These are phyloP conservation scores for Leishmania aethiopica DNA, from an alignment of 208 protist species.

Conservation along the genomic window DNA sequence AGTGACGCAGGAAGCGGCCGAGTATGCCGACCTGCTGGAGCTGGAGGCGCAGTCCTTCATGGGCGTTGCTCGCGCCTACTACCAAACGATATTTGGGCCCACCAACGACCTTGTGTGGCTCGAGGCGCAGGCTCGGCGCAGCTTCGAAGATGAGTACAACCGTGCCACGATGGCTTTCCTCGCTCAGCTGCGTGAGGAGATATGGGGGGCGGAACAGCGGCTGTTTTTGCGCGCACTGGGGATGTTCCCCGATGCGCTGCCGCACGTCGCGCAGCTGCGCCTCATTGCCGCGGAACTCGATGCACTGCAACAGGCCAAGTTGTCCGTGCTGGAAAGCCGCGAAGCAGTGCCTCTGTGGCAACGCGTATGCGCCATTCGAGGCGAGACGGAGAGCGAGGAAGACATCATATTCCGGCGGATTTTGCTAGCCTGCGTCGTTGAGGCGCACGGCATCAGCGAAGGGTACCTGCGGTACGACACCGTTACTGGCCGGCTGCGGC, in stretches of 20 bases:
- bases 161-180: conserved; percentile 29
- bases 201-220: conserved; percentile 45
- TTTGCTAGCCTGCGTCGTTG: conserved; percentile 41
- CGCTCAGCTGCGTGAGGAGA: conserved; percentile 28
- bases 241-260: conserved; percentile 31
- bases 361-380: conserved; percentile 57
- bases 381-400: conserved; percentile 75
- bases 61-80: conserved; percentile 33
- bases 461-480: conserved; percentile 39
- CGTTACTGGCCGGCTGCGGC: conserved; percentile 20
- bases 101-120: conserved; percentile 28
- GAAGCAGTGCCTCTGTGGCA: conserved; percentile 66
- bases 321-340: conserved; percentile 37
- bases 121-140: conserved; percentile 44
- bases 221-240: conserved; percentile 44
- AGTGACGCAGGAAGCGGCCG: conserved; percentile 29
- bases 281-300: conserved; percentile 11
- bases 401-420: conserved; percentile 57
- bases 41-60: conserved; percentile 35
- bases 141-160: conserved; percentile 46
- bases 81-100: conserved; percentile 14
- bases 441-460: conserved; percentile 49
- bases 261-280: conserved; percentile 21
- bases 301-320: conserved; percentile 5
- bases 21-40: conserved; percentile 35